Conservation (phyloP, 805 yeast genomes). For the Yamadazyma paraphyllophila region DNA sequence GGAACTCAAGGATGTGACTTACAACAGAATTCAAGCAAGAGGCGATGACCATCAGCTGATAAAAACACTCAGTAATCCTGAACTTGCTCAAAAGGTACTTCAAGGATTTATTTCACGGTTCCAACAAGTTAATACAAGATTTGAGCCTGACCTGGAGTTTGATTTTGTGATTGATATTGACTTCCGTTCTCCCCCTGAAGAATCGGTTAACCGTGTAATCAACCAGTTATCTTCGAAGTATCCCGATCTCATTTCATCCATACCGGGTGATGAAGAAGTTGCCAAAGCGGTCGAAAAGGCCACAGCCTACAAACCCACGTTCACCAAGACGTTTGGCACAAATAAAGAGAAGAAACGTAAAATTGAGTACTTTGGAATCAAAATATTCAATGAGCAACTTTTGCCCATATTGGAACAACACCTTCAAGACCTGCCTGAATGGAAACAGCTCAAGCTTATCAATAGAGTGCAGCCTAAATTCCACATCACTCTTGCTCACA, state of each 20-base stretch:
- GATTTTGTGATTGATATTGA: slow-evolving; percentile 62
- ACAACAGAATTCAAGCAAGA: slow-evolving; percentile 57
- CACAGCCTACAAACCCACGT: slow-evolving; percentile 51
- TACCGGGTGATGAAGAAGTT: slow-evolving; percentile 45
- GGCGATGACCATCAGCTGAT: slow-evolving; percentile 92
- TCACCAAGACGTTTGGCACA: slow-evolving; percentile 32
- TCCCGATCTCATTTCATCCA: slow-evolving; percentile 36
- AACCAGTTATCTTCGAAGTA: slow-evolving; percentile 25
- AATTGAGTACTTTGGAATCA: slow-evolving; percentile 13
- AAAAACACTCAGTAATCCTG: slow-evolving; percentile 48
- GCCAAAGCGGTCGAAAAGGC: slow-evolving; percentile 52
- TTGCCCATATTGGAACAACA: slow-evolving; percentile 6
- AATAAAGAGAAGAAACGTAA: slow-evolving; percentile 9
- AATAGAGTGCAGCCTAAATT: slow-evolving; percentile 50
- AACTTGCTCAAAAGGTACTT: slow-evolving; percentile 61
- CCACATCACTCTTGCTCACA: slow-evolving; percentile 69
- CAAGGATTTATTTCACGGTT: slow-evolving; percentile 68
- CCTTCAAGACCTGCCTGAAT: slow-evolving; percentile 15
- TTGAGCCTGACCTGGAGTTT: slow-evolving; percentile 63
- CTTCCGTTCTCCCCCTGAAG: slow-evolving; percentile 39
- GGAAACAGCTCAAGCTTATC: slow-evolving; percentile 19
- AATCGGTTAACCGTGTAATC: slow-evolving; percentile 38
- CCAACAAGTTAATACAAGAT: slow-evolving; percentile 50
- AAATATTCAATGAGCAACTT: slow-evolving; percentile 6
- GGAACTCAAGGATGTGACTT: slow-evolving; percentile 51